Evolutionary conservation across 257 asterid species (phyloP).

Genomic region (Jacaranda mimosifolia): DNA sequence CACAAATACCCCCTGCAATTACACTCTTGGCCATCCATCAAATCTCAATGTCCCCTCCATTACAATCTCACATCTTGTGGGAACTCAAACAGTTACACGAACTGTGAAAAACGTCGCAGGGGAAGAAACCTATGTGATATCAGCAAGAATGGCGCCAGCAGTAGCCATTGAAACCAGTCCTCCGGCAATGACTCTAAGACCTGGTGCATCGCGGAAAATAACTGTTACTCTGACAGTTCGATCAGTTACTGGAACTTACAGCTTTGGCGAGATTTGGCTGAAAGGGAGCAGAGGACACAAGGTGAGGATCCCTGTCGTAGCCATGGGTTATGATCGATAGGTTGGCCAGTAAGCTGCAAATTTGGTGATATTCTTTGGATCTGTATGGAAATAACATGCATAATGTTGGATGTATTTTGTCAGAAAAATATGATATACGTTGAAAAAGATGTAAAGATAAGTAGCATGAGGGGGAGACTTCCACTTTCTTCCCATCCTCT

Average conservation of each 20-base stretch:
- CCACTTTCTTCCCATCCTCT: slow-evolving; percentile 45
- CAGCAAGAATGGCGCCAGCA: slow-evolving; percentile 90
- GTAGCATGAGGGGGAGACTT: slow-evolving; percentile 47
- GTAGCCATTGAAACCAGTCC: slow-evolving; percentile 88
- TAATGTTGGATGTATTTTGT: slow-evolving; percentile 45
- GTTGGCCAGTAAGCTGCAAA: slow-evolving; percentile 15
- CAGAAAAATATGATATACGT: slow-evolving; percentile 32
- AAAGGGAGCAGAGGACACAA: slow-evolving; percentile 94
- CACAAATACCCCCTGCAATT: slow-evolving; percentile 87
- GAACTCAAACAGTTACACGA: slow-evolving; percentile 81
- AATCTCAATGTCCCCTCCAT: slow-evolving; percentile 90
- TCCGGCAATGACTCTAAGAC: slow-evolving; percentile 94
- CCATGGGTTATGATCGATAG: slow-evolving; percentile 80
- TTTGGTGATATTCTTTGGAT: slow-evolving; percentile 55
- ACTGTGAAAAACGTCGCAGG: slow-evolving; percentile 82
- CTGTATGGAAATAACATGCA: slow-evolving; percentile 50
- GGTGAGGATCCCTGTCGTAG: slow-evolving; percentile 89
- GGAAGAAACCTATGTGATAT: slow-evolving; percentile 91
- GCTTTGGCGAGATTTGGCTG: slow-evolving; percentile 89
- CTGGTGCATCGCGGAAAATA: slow-evolving; percentile 71
- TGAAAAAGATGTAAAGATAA: slow-evolving; percentile 55
- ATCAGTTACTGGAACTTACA: slow-evolving; percentile 76
- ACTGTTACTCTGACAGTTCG: slow-evolving; percentile 78
- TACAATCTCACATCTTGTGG: slow-evolving; percentile 87
- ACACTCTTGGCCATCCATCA: slow-evolving; percentile 87